Conservation (phyloP, 148 eudicot species). For the Dianthus caryophyllus region DNA sequence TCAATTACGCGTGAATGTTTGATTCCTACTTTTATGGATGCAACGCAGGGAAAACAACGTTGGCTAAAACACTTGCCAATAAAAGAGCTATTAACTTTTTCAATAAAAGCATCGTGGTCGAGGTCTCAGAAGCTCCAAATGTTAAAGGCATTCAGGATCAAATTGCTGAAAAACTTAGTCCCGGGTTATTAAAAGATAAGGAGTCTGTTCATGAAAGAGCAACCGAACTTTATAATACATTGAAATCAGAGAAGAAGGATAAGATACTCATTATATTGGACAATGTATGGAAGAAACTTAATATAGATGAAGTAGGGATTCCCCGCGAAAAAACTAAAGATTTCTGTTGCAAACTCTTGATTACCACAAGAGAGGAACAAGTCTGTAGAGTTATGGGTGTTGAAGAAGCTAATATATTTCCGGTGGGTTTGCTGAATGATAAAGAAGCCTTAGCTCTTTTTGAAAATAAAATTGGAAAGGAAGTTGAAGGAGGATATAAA, state of each 20-base stretch:
- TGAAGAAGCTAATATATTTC: not conserved
- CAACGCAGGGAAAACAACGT: too few species aligned
- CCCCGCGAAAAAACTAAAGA: constrained; percentile 3
- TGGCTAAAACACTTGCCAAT: too few species aligned
- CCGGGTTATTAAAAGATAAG: not conserved
- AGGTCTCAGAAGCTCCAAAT: too few species aligned
- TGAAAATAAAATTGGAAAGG: not conserved
- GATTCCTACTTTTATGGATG: too few species aligned
- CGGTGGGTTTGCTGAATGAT: not conserved
- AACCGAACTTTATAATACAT: not conserved
- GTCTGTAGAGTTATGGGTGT: constrained; percentile 14
- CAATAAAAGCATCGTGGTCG: too few species aligned
- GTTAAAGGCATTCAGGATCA: too few species aligned
- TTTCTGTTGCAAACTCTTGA: constrained; percentile 8
- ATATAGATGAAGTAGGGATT: constrained; percentile 14
- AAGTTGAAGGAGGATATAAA: not conserved
- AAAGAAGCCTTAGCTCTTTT: constrained; percentile 9
- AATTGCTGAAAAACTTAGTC: too few species aligned
- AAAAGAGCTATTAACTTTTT: too few species aligned
- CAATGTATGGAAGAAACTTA: constrained; percentile 10
- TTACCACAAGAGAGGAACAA: constrained; percentile 6
- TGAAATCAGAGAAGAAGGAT: not conserved
- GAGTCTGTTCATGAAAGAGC: not conserved
- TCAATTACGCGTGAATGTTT: too few species aligned
- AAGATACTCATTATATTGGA: constrained; percentile 20